Evolutionary conservation across 2,329 filamentous ascomycete genomes (phyloP), one percentile per base, ranked within the genome.

Genomic region (Penicillium psychrosexuale): DNA sequence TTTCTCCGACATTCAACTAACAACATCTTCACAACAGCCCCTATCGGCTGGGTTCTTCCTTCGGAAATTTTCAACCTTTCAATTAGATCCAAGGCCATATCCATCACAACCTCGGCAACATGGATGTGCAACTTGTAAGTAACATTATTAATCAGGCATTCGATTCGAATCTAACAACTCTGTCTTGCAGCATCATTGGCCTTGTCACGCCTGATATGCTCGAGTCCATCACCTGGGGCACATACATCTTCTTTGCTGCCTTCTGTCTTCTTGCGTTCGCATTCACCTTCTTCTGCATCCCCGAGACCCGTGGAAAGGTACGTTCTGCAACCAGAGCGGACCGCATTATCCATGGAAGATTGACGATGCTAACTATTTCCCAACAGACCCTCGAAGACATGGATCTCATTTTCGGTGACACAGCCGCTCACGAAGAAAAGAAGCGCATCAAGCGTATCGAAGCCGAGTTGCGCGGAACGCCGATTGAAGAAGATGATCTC

Each of bases 361-460:
- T 3, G 8, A 27, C 13, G 12, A 17, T 13, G 27, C 49, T 56
- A 44, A 57, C 9, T 28, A 15, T 11, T 48, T 11, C 1, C 1
- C 38, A 47, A 12, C 36, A 72, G 61, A 83, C 77, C 5, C 74
- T 85, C 12, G 82, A 84, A 65, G 77, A 84, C 56, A 82, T 84
- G 75, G 81, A 84, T 42, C 72, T 73, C 36, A 73, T 76, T 33
- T 77, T 77, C 51, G 71, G 72, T 3, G 75, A 77, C 46, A 73
- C 66, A 1, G 65, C 63, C 15, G 71, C 70, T 1, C 66, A 74
- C 28, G 67, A 74, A 57, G 73, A 75, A 51, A 71, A 73, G 57
- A 59, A 69, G 51, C 68, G 72, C 28, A 73, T 75, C 46, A 68
- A 70, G 40, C 67, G 69, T 17, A 75, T 76, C 13, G 73, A 76